These are phyloP conservation scores for Eimeria falciformis DNA, from an alignment of 169 alveolate species.

Conservation along the genomic window DNA sequence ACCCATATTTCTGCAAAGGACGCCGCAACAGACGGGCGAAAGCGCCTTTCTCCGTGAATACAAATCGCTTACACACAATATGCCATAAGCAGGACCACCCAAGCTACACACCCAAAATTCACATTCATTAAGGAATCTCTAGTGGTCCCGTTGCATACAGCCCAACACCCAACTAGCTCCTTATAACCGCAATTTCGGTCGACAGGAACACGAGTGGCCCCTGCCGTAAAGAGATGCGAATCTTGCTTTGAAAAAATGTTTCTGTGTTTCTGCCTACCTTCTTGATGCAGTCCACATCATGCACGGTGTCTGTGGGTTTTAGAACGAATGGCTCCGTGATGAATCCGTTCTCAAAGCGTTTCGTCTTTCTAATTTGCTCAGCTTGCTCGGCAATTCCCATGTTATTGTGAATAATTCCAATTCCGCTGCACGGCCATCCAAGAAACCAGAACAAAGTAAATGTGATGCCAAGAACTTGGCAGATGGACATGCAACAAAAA, in stretches of 20 bases:
- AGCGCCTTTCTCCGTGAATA: not conserved
- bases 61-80: not conserved
- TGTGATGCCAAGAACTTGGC: too few species aligned
- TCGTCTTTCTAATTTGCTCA: constrained; percentile 90
- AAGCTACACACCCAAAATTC: not conserved
- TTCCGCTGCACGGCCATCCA: constrained; percentile 83
- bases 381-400: constrained; percentile 88
- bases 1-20: constrained; percentile 73
- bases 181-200: too few species aligned
- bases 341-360: constrained; percentile 94
- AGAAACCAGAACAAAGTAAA: too few species aligned
- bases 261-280: constrained; percentile 62
- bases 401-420: constrained; percentile 95
- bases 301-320: constrained; percentile 89
- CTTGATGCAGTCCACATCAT: constrained; percentile 85
- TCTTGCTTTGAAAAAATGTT: not conserved
- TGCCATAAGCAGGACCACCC: not conserved
- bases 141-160: not conserved
- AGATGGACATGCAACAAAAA: too few species aligned
- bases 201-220: too few species aligned
- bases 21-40: not conserved
- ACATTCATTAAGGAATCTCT: not conserved
- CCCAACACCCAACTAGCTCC: not conserved
- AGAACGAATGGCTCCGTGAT: constrained; percentile 90
- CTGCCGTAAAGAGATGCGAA: not conserved